Evolutionary conservation across 2,329 filamentous ascomycete genomes (phyloP).

Genomic region (Ascomycota sp.): DNA sequence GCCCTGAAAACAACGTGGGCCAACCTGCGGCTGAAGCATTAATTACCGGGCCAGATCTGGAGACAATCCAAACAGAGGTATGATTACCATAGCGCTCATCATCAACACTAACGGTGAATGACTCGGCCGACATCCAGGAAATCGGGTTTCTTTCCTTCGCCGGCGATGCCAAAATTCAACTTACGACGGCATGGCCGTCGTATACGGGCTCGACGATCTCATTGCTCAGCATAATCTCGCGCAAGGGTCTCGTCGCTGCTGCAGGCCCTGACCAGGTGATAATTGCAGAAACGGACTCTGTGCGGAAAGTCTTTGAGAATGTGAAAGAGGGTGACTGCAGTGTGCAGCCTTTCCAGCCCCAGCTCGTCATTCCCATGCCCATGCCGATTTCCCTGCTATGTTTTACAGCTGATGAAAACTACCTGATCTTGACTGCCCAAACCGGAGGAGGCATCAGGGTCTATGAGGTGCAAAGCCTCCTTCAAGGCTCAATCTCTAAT

Average conservation of each 20-base stretch:
- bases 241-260: conserved; percentile 62
- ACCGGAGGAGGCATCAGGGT: conserved; percentile 60
- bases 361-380: conserved; percentile 49
- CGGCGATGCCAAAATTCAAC: conserved; percentile 60
- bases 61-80: conserved; percentile 60
- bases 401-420: conserved; percentile 77
- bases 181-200: conserved; percentile 58
- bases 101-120: neutral
- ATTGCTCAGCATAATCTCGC: conserved; percentile 62
- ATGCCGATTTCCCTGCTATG: conserved; percentile 66
- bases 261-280: conserved; percentile 63
- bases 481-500: conserved; percentile 37
- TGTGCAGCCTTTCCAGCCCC: conserved; percentile 46
- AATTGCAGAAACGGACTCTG: conserved; percentile 51
- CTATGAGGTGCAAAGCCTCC: conserved; percentile 50
- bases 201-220: conserved; percentile 58
- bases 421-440: conserved; percentile 64
- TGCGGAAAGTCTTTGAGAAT: conserved; percentile 51
- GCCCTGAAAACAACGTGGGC: conserved; percentile 20
- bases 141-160: conserved; percentile 64
- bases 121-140: conserved; percentile 19
- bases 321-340: conserved; percentile 38
- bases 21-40: conserved; percentile 15
- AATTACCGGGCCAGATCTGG: conserved; percentile 39
- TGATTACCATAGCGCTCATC: too few relatives aligned